phyloP scores from a whole-genome alignment of 169 alveolate species.

The Cryptosporidium tyzzeri region DNA sequence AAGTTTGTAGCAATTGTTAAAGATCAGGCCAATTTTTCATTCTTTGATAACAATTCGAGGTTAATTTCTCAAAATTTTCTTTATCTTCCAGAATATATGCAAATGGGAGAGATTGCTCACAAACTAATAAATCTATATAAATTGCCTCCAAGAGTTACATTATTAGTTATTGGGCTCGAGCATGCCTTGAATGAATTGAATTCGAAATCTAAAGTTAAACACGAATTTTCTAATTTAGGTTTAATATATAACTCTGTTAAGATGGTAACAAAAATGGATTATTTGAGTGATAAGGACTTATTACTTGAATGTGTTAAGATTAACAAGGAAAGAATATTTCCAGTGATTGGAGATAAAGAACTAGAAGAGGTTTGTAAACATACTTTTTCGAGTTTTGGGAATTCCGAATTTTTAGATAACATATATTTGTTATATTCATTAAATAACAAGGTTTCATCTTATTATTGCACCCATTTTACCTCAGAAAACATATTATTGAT shows the following conservation, averaged over 20 bases:
- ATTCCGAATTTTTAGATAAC: background rate
- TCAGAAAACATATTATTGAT: slow-evolving; percentile 13
- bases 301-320: slow-evolving; percentile 2
- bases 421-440: slow-evolving; percentile 37
- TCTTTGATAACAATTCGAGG: slow-evolving; percentile 22
- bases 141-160: slow-evolving; percentile 54
- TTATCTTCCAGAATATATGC: slow-evolving; percentile 56
- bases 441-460: slow-evolving; percentile 31
- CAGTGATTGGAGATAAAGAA: slow-evolving; percentile 9
- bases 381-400: background rate
- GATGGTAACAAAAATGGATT: slow-evolving; percentile 13
- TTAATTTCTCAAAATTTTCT: background rate
- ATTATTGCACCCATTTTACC: slow-evolving; percentile 53
- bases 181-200: slow-evolving; percentile 10
- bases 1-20: slow-evolving; percentile 11
- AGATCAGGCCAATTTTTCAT: slow-evolving; percentile 6
- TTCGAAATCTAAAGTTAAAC: background rate
- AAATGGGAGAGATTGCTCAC: background rate
- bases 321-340: slow-evolving; percentile 19
- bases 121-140: slow-evolving; percentile 12
- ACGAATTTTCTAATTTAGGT: slow-evolving; percentile 22
- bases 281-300: background rate
- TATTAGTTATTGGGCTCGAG: slow-evolving; percentile 10
- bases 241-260: slow-evolving; percentile 28
- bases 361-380: background rate